Evolutionary conservation across 495 filamentous ascomycete species (phyloP).

Genomic region (Neurospora terricola): DNA sequence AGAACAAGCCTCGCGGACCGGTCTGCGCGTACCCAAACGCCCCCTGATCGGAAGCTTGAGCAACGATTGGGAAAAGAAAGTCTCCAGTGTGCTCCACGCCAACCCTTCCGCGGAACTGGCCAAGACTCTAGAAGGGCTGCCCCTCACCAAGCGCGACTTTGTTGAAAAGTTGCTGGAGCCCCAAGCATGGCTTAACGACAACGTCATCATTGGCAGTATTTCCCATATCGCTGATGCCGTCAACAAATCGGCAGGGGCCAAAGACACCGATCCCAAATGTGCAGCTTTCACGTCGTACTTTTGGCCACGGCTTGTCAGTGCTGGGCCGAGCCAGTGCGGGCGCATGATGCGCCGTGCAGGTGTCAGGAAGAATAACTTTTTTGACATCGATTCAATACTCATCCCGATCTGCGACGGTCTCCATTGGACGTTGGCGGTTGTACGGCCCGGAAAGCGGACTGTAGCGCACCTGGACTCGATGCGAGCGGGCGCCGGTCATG

Average conservation of each 20-base stretch:
- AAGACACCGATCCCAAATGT: slow-evolving; percentile 47
- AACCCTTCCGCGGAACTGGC: slow-evolving; percentile 19
- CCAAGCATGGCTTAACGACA: slow-evolving; percentile 70
- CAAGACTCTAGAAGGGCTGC: slow-evolving; percentile 42
- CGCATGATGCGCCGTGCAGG: slow-evolving; percentile 23
- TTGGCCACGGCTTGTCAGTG: slow-evolving; percentile 46
- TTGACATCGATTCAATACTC: slow-evolving; percentile 35
- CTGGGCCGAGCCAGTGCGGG: slow-evolving; percentile 31
- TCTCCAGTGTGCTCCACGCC: slow-evolving; percentile 5
- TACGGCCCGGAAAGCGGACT: slow-evolving; percentile 50
- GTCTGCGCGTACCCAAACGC: slow-evolving; percentile 8
- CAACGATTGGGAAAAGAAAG: slow-evolving; percentile 21
- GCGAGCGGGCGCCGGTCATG: slow-evolving; percentile 19
- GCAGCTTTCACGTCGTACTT: slow-evolving; percentile 67
- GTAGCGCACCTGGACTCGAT: slow-evolving; percentile 74
- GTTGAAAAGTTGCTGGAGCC: slow-evolving; percentile 38
- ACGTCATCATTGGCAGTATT: slow-evolving; percentile 64
- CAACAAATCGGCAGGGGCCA: slow-evolving; percentile 39
- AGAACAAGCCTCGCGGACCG: slow-evolving; percentile 1
- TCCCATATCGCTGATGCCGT: slow-evolving; percentile 48
- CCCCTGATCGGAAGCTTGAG: slow-evolving; percentile 20
- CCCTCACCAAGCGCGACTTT: slow-evolving; percentile 53
- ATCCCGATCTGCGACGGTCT: slow-evolving; percentile 31
- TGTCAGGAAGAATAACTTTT: slow-evolving; percentile 29
- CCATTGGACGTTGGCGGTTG: slow-evolving; percentile 61